Conservation (phyloP, 2,329 filamentous ascomycete species). For the Byssoonygena ceratinophila region DNA sequence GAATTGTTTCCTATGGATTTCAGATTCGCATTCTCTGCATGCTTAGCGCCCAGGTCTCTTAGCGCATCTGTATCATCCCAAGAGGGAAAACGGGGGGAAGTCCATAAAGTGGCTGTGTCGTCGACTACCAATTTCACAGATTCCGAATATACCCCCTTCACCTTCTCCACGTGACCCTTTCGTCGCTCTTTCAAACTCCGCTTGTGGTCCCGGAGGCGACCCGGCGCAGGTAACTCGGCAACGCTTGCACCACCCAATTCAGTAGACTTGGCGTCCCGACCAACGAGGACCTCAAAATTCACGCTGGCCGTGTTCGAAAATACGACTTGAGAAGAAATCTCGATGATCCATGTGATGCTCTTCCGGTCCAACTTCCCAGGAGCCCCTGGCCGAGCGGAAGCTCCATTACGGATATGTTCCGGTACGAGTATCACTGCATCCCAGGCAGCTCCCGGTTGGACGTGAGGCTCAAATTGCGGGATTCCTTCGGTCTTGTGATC, state of each 20-base stretch:
- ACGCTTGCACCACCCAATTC: constrained; percentile 53
- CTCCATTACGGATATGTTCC: constrained; percentile 52
- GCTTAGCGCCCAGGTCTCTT: constrained; percentile 29
- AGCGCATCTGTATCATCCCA: constrained; percentile 38
- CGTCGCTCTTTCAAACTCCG: constrained; percentile 43
- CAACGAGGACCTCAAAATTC: constrained; percentile 75
- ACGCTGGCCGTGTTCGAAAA: constrained; percentile 85
- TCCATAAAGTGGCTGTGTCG: constrained; percentile 84
- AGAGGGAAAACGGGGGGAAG: constrained; percentile 70
- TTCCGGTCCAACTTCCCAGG: constrained; percentile 32
- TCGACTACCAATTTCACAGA: constrained; percentile 70
- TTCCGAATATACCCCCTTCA: constrained; percentile 68
- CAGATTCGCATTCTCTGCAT: constrained; percentile 14
- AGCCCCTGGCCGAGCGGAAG: constrained; percentile 35
- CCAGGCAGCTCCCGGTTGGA: constrained; percentile 89
- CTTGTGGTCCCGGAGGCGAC: constrained; percentile 66
- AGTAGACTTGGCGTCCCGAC: constrained; percentile 73
- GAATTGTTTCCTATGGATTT: no score
- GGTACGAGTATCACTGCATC: constrained; percentile 69
- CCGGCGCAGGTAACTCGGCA: constrained; percentile 48
- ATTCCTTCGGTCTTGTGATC: constrained; percentile 60
- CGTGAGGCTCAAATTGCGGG: constrained; percentile 88
- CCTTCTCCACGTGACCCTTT: constrained; percentile 35
- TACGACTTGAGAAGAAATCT: constrained; percentile 83
- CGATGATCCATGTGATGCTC: constrained; percentile 75